These are phyloP conservation scores for Phytophthora rubi DNA, from an alignment of 352 stramenopile genomes.

Conservation along the genomic window DNA sequence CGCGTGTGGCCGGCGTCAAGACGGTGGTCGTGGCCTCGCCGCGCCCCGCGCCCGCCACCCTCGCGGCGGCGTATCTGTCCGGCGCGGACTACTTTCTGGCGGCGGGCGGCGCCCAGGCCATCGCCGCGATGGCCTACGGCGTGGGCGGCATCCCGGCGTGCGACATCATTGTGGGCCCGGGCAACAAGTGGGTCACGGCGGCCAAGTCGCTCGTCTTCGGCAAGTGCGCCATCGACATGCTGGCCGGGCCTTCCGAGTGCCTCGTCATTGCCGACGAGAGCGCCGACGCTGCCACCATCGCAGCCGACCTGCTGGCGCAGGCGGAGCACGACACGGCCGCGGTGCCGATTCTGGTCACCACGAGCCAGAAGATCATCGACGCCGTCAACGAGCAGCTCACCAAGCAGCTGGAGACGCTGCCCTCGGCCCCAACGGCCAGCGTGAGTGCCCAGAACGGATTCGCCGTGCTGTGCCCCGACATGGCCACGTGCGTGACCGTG, in stretches of 20 bases:
- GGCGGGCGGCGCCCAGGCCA: conserved; percentile 84
- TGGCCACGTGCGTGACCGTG: conserved; percentile 80
- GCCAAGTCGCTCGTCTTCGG: conserved; percentile 98
- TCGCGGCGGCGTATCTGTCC: conserved; percentile 94
- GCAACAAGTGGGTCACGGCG: conserved; percentile 99
- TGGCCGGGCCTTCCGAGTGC: conserved; percentile 98
- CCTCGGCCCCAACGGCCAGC: conserved; percentile 63
- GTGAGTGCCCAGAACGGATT: conserved; percentile 82
- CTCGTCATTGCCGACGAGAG: conserved; percentile 97
- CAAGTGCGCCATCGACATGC: conserved; percentile 99
- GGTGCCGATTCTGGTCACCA: conserved; percentile 96
- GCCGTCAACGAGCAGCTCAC: conserved; percentile 89
- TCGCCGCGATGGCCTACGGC: conserved; percentile 97
- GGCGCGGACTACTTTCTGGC: conserved; percentile 91
- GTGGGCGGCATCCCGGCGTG: conserved; percentile 90
- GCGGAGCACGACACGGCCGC: conserved; percentile 98
- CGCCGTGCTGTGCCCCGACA: conserved; percentile 74
- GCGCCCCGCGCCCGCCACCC: conserved; percentile 90
- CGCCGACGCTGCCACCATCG: conserved; percentile 72
- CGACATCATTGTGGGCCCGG: conserved; percentile 98
- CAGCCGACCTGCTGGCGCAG: conserved; percentile 80
- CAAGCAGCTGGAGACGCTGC: conserved; percentile 78
- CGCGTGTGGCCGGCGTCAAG: conserved; percentile 93
- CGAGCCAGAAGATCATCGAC: conserved; percentile 86
- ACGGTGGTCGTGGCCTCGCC: conserved; percentile 96